Evolutionary conservation across 768 basidiomycete genomes (phyloP), one percentile per base, ranked within the genome.

Genomic region (Lactarius sp.): DNA sequence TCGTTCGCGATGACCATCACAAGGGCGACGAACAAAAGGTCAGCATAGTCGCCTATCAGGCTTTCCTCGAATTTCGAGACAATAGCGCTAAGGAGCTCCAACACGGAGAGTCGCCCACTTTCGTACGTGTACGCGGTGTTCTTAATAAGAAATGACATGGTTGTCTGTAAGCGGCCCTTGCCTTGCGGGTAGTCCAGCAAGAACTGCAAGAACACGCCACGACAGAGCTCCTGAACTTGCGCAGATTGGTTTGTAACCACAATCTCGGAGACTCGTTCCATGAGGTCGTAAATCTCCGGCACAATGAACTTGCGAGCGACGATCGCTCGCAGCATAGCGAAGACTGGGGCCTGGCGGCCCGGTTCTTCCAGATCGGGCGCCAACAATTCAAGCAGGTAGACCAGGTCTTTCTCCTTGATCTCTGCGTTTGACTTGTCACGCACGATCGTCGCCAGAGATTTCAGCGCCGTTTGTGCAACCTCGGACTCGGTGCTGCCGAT

Each of bases 101-200:
- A 85, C 57, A 97, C 92, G n/a, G 95, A 98, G 58, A 85, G 81
- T 42, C 95, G 84, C 2, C 97, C 97, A 65, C 86, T 91, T 70
- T 97, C 94, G 73, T 92, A 85, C 46, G 86, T 82, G 71, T 98
- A 99, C 2, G 91, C 87, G 42, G 98, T 76, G 71, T 98, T 98
- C 71, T 89, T 91, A 22, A 92, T 92, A 37, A 99, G 80, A 77
- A 97, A 97, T 0, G 86, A 81, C 84, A 99, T 91, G 67, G 91
- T 90, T 42, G 85, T 88, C 44, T 85, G 87, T 8, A 99, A 80
- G 13, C 96, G 86, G 1, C 92, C 92, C 68, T 92, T 89, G 8
- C 96, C 95, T 74, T 98, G 96, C 3, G 96, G 96, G 71, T 98
- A 99, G 69, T 99, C 96, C 10, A 98, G 83, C 53, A 98, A 78